A percentile compares a stretch with the other conserved stretches of the same genome.
These are phyloP conservation scores for Flaveria floridana DNA, from an alignment of 140 eudicot genomes.

Conservation along the genomic window DNA sequence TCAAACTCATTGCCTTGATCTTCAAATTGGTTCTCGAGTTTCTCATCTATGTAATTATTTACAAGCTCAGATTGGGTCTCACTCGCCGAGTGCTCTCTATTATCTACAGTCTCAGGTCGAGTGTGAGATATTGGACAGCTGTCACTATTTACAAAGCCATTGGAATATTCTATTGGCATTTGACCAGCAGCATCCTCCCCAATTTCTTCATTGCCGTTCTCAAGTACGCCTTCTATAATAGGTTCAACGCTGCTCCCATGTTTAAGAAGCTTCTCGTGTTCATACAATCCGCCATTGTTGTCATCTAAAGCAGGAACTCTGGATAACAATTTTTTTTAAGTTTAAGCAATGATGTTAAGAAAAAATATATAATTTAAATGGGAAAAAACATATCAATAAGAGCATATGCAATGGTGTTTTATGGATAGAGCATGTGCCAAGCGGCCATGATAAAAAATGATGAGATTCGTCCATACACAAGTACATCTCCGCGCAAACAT, in stretches of 20 bases:
- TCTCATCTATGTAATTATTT: constrained; percentile 53
- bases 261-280: constrained; percentile 28
- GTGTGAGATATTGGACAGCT: constrained; percentile 45
- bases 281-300: constrained; percentile 22
- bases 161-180: constrained; percentile 32
- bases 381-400: not conserved
- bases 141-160: constrained; percentile 63
- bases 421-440: not conserved
- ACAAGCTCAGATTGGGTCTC: constrained; percentile 53
- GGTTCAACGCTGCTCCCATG: constrained; percentile 25
- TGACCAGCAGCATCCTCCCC: constrained; percentile 44
- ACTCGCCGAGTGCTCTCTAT: constrained; percentile 48
- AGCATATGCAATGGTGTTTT: not conserved
- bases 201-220: constrained; percentile 45
- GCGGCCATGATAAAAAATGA: not conserved
- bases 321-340: constrained; percentile 7
- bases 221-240: constrained; percentile 23
- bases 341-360: not conserved
- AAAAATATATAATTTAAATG: not conserved
- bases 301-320: constrained; percentile 38
- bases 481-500: not conserved
- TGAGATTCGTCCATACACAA: not conserved
- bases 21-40: constrained; percentile 52
- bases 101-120: constrained; percentile 61
- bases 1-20: constrained; percentile 49